Evolutionary conservation across 2,329 filamentous ascomycete species (phyloP).

Genomic region (Penicillium sp.): DNA sequence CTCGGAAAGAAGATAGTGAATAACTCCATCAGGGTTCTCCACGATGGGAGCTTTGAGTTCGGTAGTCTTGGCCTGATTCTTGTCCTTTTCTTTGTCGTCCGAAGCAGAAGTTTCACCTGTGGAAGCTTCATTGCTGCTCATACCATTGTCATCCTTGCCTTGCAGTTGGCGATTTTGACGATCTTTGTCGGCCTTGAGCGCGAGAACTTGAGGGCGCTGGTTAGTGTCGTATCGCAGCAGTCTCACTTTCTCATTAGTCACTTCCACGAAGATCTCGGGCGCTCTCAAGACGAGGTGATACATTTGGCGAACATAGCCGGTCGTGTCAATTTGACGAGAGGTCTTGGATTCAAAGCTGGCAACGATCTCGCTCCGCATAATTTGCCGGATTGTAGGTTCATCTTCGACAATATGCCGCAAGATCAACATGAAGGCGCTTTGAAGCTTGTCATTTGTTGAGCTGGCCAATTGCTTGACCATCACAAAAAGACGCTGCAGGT

Average conservation of each 20-base stretch:
- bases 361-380: constrained; percentile 87
- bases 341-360: constrained; percentile 64
- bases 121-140: constrained; percentile 31
- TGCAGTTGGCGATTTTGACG: constrained; percentile 22
- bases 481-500: constrained; percentile 84
- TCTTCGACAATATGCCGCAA: constrained; percentile 93
- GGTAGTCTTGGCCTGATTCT: constrained; percentile 51
- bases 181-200: constrained; percentile 51
- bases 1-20: constrained; percentile 92
- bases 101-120: constrained; percentile 20
- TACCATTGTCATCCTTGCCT: constrained; percentile 22
- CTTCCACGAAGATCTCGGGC: constrained; percentile 80
- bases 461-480: constrained; percentile 92
- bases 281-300: constrained; percentile 76
- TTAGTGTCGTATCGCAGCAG: constrained; percentile 61
- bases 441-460: constrained; percentile 70
- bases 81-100: constrained; percentile 31
- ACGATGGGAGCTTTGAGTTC: constrained; percentile 81
- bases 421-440: constrained; percentile 75
- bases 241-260: constrained; percentile 80
- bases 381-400: constrained; percentile 81
- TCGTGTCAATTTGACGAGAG: constrained; percentile 63
- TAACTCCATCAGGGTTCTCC: constrained; percentile 89
- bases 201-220: constrained; percentile 53
- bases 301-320: constrained; percentile 70